phyloP scores from a whole-genome alignment of 2,329 filamentous ascomycete species.

The Fusarium torulosum region DNA sequence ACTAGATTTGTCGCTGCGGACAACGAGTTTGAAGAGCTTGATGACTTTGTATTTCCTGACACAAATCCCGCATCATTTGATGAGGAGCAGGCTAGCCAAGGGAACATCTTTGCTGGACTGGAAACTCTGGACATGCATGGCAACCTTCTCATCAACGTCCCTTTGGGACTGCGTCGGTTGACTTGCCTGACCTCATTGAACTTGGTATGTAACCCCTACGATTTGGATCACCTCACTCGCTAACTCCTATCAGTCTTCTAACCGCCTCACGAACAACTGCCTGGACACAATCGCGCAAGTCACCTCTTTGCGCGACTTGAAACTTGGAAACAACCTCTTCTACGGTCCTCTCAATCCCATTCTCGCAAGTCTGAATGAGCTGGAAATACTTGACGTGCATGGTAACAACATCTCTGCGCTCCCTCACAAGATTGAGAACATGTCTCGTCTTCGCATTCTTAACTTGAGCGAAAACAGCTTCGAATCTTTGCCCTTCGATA shows the following conservation, averaged over 20 bases:
- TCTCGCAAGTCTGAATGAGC: slow-evolving; percentile 72
- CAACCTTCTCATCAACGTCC: slow-evolving; percentile 79
- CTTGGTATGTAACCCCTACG: slow-evolving; percentile 66
- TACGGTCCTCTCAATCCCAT: slow-evolving; percentile 74
- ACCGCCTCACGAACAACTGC: slow-evolving; percentile 78
- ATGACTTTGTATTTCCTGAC: slow-evolving; percentile 84
- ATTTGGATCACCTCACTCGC: background rate
- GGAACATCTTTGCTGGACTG: slow-evolving; percentile 83
- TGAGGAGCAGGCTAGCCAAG: slow-evolving; percentile 74
- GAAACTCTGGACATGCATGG: slow-evolving; percentile 89
- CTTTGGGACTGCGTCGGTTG: slow-evolving; percentile 80
- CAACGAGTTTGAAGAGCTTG: slow-evolving; percentile 83
- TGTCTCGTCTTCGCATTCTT: slow-evolving; percentile 78
- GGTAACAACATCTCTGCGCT: slow-evolving; percentile 81
- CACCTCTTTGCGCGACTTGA: slow-evolving; percentile 79
- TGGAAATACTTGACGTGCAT: slow-evolving; percentile 86
- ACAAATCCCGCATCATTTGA: slow-evolving; percentile 66
- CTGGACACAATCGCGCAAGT: slow-evolving; percentile 82
- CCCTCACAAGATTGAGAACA: slow-evolving; percentile 73
- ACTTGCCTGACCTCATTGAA: slow-evolving; percentile 84
- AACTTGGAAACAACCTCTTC: slow-evolving; percentile 81
- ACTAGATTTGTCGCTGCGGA: slow-evolving; percentile 87
- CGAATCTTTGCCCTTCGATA: slow-evolving; percentile 76
- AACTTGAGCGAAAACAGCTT: slow-evolving; percentile 86
- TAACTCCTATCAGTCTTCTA: slow-evolving; percentile 73